Evolutionary conservation across 2,329 filamentous ascomycete species (phyloP).

Genomic region (Magnaporthiopsis incrustans): DNA sequence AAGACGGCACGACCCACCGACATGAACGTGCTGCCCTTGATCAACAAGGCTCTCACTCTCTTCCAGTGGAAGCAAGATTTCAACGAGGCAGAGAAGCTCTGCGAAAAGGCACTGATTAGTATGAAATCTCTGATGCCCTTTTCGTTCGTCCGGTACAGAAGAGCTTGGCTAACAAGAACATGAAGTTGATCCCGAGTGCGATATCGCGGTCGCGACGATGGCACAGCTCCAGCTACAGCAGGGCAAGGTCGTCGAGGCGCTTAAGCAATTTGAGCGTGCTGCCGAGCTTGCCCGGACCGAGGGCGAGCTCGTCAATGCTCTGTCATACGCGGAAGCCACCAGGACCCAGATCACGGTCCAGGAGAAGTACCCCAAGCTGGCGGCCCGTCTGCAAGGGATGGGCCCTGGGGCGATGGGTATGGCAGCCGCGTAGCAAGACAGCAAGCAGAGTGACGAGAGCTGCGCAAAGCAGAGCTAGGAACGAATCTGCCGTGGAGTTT

Average conservation of each 20-base stretch:
- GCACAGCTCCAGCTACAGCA: conserved; percentile 95
- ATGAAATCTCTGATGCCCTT: conserved; percentile 15
- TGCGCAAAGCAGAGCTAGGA: background rate
- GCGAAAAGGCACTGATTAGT: conserved; percentile 96
- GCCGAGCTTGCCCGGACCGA: conserved; percentile 92
- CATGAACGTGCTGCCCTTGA: conserved; percentile 95
- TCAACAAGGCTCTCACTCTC: conserved; percentile 94
- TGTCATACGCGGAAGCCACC: conserved; percentile 95
- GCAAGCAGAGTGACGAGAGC: background rate
- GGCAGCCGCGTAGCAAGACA: conserved; percentile 15
- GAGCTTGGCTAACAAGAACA: conserved; percentile 24
- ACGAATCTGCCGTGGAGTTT: background rate
- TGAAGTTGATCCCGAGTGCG: conserved; percentile 91
- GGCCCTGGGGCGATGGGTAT: conserved; percentile 15
- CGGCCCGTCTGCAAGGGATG: conserved; percentile 60
- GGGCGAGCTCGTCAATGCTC: conserved; percentile 89
- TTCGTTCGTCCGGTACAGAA: conserved; percentile 9
- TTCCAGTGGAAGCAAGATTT: conserved; percentile 99
- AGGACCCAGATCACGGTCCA: conserved; percentile 90
- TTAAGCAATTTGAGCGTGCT: conserved; percentile 94
- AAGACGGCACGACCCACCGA: conserved; percentile 86
- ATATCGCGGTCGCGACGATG: conserved; percentile 98
- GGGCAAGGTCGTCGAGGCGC: conserved; percentile 89
- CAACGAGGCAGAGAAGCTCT: conserved; percentile 86
- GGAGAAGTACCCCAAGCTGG: conserved; percentile 76